phyloP scores from a whole-genome alignment of 768 basidiomycete species.

The Megacollybia marginata region DNA sequence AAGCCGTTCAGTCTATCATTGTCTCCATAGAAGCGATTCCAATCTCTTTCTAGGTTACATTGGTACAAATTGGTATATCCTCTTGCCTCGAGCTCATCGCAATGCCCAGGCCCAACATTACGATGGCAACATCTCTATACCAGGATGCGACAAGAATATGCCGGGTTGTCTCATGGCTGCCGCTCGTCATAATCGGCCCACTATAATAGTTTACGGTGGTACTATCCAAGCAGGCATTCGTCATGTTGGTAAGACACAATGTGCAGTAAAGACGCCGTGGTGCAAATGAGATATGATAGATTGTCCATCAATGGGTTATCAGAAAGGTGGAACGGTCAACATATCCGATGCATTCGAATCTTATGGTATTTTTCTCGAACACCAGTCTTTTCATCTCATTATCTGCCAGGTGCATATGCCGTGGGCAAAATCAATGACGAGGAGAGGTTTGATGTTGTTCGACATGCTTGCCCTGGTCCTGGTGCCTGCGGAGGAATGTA shows the following conservation, averaged over 20 bases:
- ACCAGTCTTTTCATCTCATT: not conserved
- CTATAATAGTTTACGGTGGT: constrained; percentile 82
- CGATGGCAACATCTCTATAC: constrained; percentile 80
- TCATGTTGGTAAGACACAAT: constrained; percentile 43
- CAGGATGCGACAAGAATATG: constrained; percentile 93
- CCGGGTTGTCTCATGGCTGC: constrained; percentile 86
- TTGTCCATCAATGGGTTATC: constrained; percentile 70
- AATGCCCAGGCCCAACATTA: constrained; percentile 70
- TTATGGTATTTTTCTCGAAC: constrained; percentile 41
- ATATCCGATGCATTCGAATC: constrained; percentile 83
- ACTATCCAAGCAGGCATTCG: constrained; percentile 74
- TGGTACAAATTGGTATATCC: constrained; percentile 28
- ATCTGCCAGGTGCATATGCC: constrained; percentile 59
- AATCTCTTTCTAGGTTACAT: constrained; percentile 35
- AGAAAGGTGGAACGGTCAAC: constrained; percentile 78
- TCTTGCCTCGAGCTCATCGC: not conserved
- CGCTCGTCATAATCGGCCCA: constrained; percentile 79
- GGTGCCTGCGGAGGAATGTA: constrained; percentile 89
- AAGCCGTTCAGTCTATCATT: constrained; percentile 19
- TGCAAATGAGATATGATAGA: constrained; percentile 37
- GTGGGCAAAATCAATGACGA: constrained; percentile 75
- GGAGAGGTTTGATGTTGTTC: constrained; percentile 77
- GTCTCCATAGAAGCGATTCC: not conserved
- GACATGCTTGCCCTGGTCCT: constrained; percentile 77
- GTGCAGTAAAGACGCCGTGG: constrained; percentile 19